Conservation (phyloP, 139 green algal genomes). For the Mesostigma viride region DNA sequence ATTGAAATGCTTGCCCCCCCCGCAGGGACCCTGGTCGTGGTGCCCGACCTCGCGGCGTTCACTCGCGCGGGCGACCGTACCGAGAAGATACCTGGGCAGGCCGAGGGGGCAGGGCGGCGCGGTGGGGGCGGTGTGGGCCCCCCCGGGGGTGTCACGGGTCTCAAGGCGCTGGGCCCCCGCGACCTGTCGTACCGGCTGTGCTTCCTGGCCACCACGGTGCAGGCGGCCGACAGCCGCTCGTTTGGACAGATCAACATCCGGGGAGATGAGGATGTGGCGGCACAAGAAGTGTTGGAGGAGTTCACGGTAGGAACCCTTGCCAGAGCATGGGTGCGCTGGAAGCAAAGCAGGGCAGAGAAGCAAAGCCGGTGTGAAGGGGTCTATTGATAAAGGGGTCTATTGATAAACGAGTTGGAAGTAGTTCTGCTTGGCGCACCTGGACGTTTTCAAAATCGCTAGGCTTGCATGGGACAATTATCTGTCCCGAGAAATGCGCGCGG, state of each 20-base stretch:
- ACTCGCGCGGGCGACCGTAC: constrained; percentile 39
- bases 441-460: no score
- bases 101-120: neutral
- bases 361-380: no score
- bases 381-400: no score
- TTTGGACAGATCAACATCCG: constrained; percentile 24
- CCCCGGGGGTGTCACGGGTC: constrained; percentile 56
- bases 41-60: constrained; percentile 79
- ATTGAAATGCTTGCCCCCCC: constrained; percentile 39
- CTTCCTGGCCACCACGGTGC: constrained; percentile 68
- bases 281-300: neutral
- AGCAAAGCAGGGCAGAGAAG: no score
- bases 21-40: constrained; percentile 81
- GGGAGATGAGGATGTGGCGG: constrained; percentile 18
- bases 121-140: constrained; percentile 23
- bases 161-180: constrained; percentile 59
- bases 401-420: no score
- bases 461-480: no score
- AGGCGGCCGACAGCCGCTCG: constrained; percentile 26
- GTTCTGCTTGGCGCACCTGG: no score
- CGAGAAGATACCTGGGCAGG: constrained; percentile 14
- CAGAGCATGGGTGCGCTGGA: no score
- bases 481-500: no score
- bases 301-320: neutral
- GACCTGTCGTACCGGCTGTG: constrained; percentile 86